Conservation (phyloP, 345 rosid species). For the Acer campestre region DNA sequence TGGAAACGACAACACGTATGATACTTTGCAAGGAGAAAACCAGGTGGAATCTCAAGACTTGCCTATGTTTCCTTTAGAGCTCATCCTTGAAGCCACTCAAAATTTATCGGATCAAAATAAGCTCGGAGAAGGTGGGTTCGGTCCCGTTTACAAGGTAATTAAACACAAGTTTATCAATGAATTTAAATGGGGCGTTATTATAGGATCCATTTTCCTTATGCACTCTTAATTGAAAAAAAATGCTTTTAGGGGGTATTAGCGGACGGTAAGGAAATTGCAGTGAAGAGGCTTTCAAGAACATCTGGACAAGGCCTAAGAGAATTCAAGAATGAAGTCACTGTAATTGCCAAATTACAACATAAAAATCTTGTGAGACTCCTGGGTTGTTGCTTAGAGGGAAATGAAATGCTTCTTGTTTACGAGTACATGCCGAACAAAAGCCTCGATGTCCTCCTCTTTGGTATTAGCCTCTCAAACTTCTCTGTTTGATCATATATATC, state of each 20-base stretch:
- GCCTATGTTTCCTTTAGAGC: conserved; percentile 21
- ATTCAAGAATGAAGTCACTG: conserved; percentile 25
- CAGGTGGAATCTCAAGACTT: conserved; percentile 16
- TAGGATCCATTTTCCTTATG: neutral
- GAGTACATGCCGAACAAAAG: conserved; percentile 23
- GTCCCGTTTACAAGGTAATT: conserved; percentile 41
- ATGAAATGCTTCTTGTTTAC: conserved; percentile 18
- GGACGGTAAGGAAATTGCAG: neutral
- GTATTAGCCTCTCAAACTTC: neutral
- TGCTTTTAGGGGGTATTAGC: neutral
- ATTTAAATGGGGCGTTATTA: neutral
- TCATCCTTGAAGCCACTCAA: conserved; percentile 22
- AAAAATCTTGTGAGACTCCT: conserved; percentile 19
- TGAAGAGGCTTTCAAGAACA: conserved; percentile 6
- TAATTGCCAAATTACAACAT: conserved; percentile 20
- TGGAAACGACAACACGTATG: conserved; percentile 2
- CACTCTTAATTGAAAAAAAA: too few relatives aligned
- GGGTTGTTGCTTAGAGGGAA: conserved; percentile 19
- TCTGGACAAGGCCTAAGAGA: conserved; percentile 22
- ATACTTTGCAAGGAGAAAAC: conserved; percentile 6
- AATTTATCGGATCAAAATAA: conserved; percentile 28
- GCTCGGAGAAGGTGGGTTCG: conserved; percentile 52
- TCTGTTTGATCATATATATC: too few relatives aligned
- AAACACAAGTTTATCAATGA: neutral
- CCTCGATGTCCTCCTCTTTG: conserved; percentile 22